Conservation (phyloP, 495 filamentous ascomycete species). For the Pseudomonodictys pantanalensis region DNA sequence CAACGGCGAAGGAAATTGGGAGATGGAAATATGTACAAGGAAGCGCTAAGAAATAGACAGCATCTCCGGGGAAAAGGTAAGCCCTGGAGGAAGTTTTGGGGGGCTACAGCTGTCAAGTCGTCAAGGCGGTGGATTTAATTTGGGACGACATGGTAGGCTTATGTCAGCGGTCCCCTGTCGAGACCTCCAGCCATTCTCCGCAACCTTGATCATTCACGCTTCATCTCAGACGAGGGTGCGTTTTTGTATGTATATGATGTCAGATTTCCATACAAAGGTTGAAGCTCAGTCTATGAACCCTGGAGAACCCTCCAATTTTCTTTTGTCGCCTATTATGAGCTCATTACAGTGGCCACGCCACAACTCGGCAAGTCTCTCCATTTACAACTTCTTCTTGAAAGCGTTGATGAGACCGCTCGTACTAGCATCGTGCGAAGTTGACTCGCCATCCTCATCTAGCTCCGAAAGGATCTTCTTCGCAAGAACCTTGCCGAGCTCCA, state of each 20-base stretch:
- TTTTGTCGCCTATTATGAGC: conserved; percentile 11
- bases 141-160: not conserved
- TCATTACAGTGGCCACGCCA: not conserved
- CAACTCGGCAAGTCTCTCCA: not conserved
- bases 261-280: conserved; percentile 1
- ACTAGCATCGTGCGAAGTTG: conserved; percentile 72
- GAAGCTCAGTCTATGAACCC: conserved; percentile 17
- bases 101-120: conserved; percentile 6
- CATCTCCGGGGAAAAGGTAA: conserved; percentile 10
- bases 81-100: too few relatives aligned
- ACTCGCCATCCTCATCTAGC: conserved; percentile 66
- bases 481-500: conserved; percentile 93
- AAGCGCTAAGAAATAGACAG: not conserved
- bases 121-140: not conserved
- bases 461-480: conserved; percentile 62
- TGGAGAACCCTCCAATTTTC: conserved; percentile 5
- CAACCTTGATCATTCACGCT: not conserved
- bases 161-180: conserved; percentile 10
- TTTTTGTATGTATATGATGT: not conserved
- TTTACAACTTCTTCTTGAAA: conserved; percentile 65
- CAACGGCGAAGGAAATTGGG: too few relatives aligned
- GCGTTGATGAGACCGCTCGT: conserved; percentile 85
- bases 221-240: not conserved
- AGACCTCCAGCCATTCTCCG: conserved; percentile 12
- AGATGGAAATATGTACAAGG: not conserved